Percentiles rank a stretch among this genome's conserved stretches.
Conservation (phyloP, 257 asterid genomes). For the Solanum tarijense region DNA sequence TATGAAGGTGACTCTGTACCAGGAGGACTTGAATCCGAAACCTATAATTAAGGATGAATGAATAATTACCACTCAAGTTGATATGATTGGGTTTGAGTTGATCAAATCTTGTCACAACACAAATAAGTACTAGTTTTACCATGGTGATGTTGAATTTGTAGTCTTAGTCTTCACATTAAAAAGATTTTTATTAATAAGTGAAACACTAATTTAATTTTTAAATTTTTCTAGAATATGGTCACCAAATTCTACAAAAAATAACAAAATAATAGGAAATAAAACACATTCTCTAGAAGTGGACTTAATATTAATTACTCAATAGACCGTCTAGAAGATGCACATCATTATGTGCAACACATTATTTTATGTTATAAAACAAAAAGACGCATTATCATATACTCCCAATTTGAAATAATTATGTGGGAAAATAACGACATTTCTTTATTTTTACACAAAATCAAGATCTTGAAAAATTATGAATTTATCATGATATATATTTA, state of each 20-base stretch:
- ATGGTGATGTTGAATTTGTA: neutral
- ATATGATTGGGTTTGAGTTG: neutral
- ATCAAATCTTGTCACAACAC: neutral
- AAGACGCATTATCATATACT: neutral
- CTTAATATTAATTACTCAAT: neutral
- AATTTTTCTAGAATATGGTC: neutral
- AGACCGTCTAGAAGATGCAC: neutral
- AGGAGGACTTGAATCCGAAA: too few relatives aligned
- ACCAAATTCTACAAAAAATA: neutral
- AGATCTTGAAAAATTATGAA: neutral
- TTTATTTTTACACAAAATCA: neutral
- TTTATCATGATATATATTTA: neutral
- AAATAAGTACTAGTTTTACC: neutral
- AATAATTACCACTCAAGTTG: neutral
- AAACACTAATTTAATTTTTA: neutral
- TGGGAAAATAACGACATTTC: neutral
- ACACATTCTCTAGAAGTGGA: neutral
- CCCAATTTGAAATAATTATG: neutral
- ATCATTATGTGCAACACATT: neutral
- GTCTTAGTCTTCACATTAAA: neutral
- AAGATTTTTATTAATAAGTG: neutral
- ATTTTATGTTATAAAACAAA: neutral
- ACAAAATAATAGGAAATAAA: neutral
- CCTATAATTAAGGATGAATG: fast-evolving
- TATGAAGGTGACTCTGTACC: fast-evolving